These are phyloP conservation scores for Dacryopinax primogenitus DNA, from an alignment of 768 basidiomycete genomes.

Conservation along the genomic window DNA sequence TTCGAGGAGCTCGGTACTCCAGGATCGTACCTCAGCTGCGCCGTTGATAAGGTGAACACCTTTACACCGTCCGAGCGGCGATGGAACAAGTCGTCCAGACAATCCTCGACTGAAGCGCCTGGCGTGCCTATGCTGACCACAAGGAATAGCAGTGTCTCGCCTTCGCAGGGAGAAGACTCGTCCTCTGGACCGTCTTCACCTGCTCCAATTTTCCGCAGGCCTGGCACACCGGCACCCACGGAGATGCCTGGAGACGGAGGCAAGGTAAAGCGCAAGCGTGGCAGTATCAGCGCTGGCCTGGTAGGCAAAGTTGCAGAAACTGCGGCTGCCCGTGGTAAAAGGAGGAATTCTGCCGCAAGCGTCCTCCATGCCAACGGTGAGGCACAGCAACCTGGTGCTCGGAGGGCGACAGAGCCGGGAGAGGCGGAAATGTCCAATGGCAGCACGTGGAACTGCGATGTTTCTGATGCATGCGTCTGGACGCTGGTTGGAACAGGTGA, in stretches of 20 bases:
- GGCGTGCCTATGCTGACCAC: not conserved
- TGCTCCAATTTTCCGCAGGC: not conserved
- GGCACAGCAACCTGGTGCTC: not conserved
- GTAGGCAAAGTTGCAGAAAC: not conserved
- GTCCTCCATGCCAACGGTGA: not conserved
- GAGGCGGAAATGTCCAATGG: conserved; percentile 42
- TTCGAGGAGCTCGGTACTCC: conserved; percentile 50
- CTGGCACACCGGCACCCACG: not conserved
- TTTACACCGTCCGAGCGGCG: conserved; percentile 73
- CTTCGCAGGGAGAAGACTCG: not conserved
- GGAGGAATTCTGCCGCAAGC: not conserved
- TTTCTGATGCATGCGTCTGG: conserved; percentile 89
- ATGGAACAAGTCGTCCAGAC: conserved; percentile 44
- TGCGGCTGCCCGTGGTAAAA: conserved; percentile 2
- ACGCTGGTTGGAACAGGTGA: conserved; percentile 84
- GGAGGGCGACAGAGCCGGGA: not conserved
- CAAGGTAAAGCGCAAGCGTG: conserved; percentile 13
- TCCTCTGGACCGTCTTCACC: conserved; percentile 4
- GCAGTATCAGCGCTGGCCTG: not conserved
- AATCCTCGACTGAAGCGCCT: not conserved
- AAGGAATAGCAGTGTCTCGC: not conserved
- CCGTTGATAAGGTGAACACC: conserved; percentile 88
- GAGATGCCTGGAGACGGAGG: conserved; percentile 13
- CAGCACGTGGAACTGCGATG: conserved; percentile 78
- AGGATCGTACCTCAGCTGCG: conserved; percentile 77